Evolutionary conservation across 192 early-diverging fungal species (phyloP), one percentile per base, ranked within the genome.

Genomic region (Geranomyces variabilis): DNA sequence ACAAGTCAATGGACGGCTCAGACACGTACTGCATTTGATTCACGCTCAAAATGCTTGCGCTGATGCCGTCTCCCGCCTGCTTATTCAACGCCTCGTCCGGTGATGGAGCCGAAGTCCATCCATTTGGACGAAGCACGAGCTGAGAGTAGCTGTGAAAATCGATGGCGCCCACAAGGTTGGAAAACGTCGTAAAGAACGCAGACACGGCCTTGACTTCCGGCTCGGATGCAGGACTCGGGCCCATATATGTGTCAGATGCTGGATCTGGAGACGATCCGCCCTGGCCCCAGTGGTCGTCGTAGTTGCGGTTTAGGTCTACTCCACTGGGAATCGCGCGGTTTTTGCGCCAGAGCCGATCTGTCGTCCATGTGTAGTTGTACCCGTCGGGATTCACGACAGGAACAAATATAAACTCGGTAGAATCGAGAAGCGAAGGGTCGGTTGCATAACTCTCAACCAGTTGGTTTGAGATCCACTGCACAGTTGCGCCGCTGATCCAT

Each of bases 301-400:
- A 64, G 21, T 64, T 64, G 6, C 63, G 33, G 63, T 64, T 64
- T 7, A 64, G 29, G 43, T 64, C 63, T 3, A 64, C 63, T n/a
- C 63, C 63, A 13, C 63, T 46, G 17, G 34, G 41, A 5, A 14
- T 36, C 41, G 63, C 63, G 28, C 87, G 73, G 77, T 86, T 88
- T 76, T 88, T 88, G 57, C 87, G 78, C 87, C 87, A 88, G 44
- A 86, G 71, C 29, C 84, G 76, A 58, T 78, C 75, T 14, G 15
- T 19, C 41, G 41, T 45, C 63, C 63, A 64, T 36, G 83, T 78
- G 70, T 82, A 83, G n/a, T 78, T 75, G 66, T 86, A 86, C 3
- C 87, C 87, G 67, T 88, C 87, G 24, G 83, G 51, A 75, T 88
- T 88, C 71, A 86, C 81, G 63, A 85, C 57, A 1, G 87, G 87